These are phyloP conservation scores for Aschersonia sp. DNA, from an alignment of 2,329 filamentous ascomycete species.

Conservation along the genomic window DNA sequence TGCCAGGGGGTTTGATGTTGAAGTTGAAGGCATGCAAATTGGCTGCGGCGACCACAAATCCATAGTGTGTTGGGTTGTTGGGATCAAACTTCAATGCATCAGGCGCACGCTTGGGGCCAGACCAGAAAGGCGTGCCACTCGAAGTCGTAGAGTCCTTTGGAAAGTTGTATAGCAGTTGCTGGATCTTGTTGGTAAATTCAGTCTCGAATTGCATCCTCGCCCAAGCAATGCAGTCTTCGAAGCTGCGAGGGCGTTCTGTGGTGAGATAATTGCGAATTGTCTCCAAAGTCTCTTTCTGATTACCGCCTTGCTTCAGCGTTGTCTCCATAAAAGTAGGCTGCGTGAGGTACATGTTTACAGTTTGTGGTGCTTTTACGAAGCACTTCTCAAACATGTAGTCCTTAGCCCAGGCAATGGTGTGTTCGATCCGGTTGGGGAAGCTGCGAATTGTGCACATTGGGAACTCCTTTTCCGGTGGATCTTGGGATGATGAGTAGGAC, in stretches of 20 bases:
- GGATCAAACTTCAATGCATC: constrained; percentile 81
- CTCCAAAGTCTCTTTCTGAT: constrained; percentile 87
- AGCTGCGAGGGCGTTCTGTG: constrained; percentile 77
- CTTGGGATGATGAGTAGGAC: constrained; percentile 89
- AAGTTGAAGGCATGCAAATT: constrained; percentile 98
- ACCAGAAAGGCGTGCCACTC: constrained; percentile 88
- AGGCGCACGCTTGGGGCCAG: constrained; percentile 90
- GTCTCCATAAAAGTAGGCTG: constrained; percentile 82
- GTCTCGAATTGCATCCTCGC: constrained; percentile 87
- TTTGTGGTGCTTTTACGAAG: constrained; percentile 86
- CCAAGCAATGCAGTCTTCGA: constrained; percentile 96
- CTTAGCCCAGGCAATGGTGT: constrained; percentile 95
- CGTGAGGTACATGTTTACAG: constrained; percentile 84
- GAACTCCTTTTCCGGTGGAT: constrained; percentile 96
- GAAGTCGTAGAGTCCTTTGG: constrained; percentile 86
- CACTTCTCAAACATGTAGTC: constrained; percentile 81
- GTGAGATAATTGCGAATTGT: constrained; percentile 82
- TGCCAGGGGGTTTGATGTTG: constrained; percentile 72
- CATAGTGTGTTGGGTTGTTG: constrained; percentile 72
- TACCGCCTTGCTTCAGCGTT: constrained; percentile 82
- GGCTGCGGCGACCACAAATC: constrained; percentile 75
- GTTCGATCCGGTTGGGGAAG: constrained; percentile 96
- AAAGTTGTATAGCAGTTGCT: constrained; percentile 92
- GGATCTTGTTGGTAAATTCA: constrained; percentile 92
- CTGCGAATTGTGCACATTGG: constrained; percentile 96